Conservation (phyloP, 225 moss, liverwort and hornwort genomes). For the Bryum argenteum region DNA sequence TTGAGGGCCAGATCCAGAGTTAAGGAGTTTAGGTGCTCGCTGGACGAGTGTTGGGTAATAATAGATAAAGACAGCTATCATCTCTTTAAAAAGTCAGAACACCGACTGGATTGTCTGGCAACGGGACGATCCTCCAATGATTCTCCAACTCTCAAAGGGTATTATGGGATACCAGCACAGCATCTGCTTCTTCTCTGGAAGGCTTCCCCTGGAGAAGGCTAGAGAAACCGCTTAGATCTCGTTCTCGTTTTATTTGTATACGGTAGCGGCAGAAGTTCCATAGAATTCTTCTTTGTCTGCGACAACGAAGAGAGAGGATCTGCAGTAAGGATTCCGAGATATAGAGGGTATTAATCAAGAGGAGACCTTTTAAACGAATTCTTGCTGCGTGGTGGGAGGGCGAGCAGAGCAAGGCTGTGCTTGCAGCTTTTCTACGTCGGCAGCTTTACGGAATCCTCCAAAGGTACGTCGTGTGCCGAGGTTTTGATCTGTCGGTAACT, state of each 20-base stretch:
- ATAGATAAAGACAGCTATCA: conserved; percentile 12
- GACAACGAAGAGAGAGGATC: neutral
- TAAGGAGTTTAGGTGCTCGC: neutral
- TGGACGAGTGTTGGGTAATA: conserved; percentile 1
- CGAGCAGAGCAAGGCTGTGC: neutral
- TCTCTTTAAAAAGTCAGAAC: neutral
- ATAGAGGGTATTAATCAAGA: neutral
- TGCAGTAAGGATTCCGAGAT: neutral
- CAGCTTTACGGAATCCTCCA: neutral
- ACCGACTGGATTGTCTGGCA: conserved; percentile 16
- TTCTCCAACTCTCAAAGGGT: neutral
- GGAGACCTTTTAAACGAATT: neutral
- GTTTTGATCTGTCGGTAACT: neutral
- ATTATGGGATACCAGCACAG: neutral
- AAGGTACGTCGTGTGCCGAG: conserved; percentile 9
- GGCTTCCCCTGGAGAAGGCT: neutral
- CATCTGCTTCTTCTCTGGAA: neutral
- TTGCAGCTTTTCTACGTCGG: neutral
- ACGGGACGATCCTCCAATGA: neutral
- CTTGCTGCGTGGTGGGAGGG: neutral
- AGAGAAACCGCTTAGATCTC: neutral
- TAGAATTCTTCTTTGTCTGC: neutral
- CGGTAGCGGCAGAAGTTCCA: conserved; percentile 5
- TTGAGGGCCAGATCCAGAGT: neutral
- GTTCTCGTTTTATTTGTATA: neutral